Base-by-base conservation (phyloP, 768 basidiomycete species). In the Mycena vitilis region DNA sequence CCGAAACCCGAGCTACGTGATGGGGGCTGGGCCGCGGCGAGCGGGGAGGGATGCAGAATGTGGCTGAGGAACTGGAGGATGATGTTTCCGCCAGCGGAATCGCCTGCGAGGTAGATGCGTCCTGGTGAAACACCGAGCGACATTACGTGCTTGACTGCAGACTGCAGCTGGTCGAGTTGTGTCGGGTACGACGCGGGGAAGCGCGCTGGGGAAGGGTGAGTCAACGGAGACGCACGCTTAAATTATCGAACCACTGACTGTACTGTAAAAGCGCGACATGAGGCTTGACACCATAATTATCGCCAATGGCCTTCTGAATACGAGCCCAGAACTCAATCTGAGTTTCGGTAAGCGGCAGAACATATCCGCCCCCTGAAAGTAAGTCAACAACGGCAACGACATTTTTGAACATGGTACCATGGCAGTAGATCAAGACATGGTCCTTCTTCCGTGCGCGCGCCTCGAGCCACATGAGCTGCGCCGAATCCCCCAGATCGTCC, bases 21-120 rank as follows among this genome's bases (percentile, higher is more conserved):
- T 11, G 22, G 18, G 5, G 36, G 36, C 16, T 44, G 38, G 20
- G 20, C 12, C 36, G 66, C 22, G 36, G 65, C 51, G 7, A 64
- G 55, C 1, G 66, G 37, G 2, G 66, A 69, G 0, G 74, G 69
- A 9, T 75, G 71, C 0, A 75, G 54, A 13, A 74, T 48, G 23
- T 68, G 68, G 1, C 63, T 40, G 2, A 69, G 49, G 16, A 73
- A 55, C 59, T 75, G 74, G 15, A 75, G 8, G 9, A 57, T 45
- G 15, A 75, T 52, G 52, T 73, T 75, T 13, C 60, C 73, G n/a
- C 73, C 73, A 7, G 68, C 72, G 1, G 72, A 73, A 55, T 74
- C 73, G 20, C 73, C 74, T 0, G 64, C 71, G 40, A 75, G 55
- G 45, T 56, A 63, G n/a, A 75, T 70, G 15, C 66, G 66, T 12